Evolutionary conservation across 2,329 filamentous ascomycete genomes (phyloP), one percentile per base, ranked within the genome.

Genomic region (Xylariaceae sp.): DNA sequence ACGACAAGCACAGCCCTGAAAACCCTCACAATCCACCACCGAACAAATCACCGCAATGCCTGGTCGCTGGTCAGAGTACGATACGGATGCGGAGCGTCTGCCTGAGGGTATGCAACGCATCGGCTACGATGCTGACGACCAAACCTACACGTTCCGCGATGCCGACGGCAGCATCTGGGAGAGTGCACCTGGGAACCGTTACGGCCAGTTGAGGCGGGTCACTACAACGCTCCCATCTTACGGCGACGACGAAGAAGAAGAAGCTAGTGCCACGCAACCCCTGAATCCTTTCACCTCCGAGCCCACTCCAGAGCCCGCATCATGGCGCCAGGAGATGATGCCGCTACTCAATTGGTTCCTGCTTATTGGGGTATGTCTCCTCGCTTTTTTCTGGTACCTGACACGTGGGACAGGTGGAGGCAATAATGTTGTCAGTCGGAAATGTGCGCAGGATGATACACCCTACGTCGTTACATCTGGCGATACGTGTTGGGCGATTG

Each of bases 331-430:
- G 25, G 72, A 76, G 48, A 65, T 76, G 64, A 71, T 69, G 65
- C 74, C 74, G n/a, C 64, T 82, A 52, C 66, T 82, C 56, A 80
- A 80, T 57, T 82, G 80, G 62, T 76, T 75, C 43, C 61, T 80
- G 49, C 60, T 82, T 27, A 67, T 79, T 42, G 65, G 76, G 4
- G 55, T 79, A 14, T 74, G 71, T 48, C 60, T 82, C 38, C 56
- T 80, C 25, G 58, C 71, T 16, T 54, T 81, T 35, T 70, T 74
- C 48, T 77, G 72, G 71, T 72, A 71, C 58, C 63, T 77, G 16
- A 60, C 27, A 32, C 12, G 65, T 45, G 56, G 61, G 44, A 61
- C 59, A 2, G 55, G 65, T 0, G 55, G 56, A 11, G 42, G 37
- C 32, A 32, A 39, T 27, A 35, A 53, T 6, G 56, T 55, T 8